Evolutionary conservation across 192 early-diverging fungal species (phyloP), one percentile per base, ranked within the genome.

Genomic region (Linnemannia exigua): DNA sequence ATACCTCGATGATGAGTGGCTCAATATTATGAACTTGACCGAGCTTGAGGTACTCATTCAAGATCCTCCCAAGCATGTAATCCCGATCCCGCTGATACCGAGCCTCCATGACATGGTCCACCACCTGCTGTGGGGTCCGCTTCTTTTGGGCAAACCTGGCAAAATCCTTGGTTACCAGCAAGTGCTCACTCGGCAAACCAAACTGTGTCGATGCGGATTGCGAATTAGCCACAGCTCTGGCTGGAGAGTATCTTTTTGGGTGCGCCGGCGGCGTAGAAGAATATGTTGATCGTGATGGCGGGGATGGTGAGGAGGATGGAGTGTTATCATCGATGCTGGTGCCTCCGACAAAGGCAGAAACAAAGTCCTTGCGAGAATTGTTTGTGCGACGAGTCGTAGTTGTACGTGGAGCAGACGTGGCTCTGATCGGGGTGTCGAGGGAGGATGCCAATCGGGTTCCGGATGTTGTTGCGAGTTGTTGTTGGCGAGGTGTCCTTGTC

Each of bases 51-150:
- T 63, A 63, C 28, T 63, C 58, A 25, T 63, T 63, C 28, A 63
- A 63, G 28, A 63, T 63, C 28, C 58, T n/a, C 15, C 58, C 58
- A 14, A 63, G 58, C 58, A 63, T 63, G 28, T 31, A 63, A 15
- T 63, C 58, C 58, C 58, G 14, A 22, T 63, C 58, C 58, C 58
- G 58, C 58, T 63, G 58, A 14, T 63, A 63, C 58, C 58, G 58
- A 9, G 58, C 58, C 14, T 63, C 58, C 58, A 63, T 63, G 14
- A 63, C 58, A 63, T 63, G 58, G 31, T 63, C 58, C 58, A 63
- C 25, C 1, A 63, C 58, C 22, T 63, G 58, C 14, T 63, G n/a
- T 14, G 58, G 58, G 25, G 58, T 63, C 1, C 58, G 58, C 22
- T 63, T 9, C 28, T 63, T 63, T 63, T 63, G 58, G 14, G 31